Evolutionary conservation across 2,329 filamentous ascomycete species (phyloP), one percentile per base, ranked within the genome.

Genomic region (Neoarthrinium moseri): DNA sequence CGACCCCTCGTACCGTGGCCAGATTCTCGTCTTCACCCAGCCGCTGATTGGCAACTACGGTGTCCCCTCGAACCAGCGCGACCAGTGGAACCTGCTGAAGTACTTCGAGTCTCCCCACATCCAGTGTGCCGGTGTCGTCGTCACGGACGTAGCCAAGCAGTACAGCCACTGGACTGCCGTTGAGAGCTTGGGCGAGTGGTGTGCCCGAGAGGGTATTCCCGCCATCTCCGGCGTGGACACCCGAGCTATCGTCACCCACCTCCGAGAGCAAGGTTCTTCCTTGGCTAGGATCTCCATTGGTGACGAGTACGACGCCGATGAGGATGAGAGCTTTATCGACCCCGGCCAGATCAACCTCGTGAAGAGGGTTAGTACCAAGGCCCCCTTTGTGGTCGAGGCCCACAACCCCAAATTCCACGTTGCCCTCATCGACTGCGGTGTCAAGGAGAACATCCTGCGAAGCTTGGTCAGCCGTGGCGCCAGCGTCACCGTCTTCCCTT

Each of bases 141-240:
- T 99, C 44, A 90, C 92, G 59, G 94, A 99, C 65, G 91, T 92
- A 52, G 92, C 94, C 35, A 78, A 89, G 66, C 82, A 91, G 66
- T 96, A 97, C 80, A 96, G 91, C 70, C 94, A 99, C 67, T 99
- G 94, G 94, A 97, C 94, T 51, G 94, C 94, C 27, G 92, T 99
- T 10, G 90, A 99, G 79, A 91, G 89, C 62, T 73, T 99, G 62
- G 80, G 87, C 56, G 80, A 95, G 59, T 99, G 94, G 94, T 99
- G 94, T 71, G 89, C 91, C 56, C 86, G 92, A 49, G 94, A 97
- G 73, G 94, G 94, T 58, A 87, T 99, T 27, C 92, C 94, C 43
- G 91, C 91, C 64, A 96, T 97, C 67, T 92, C 91, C 34, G 94
- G 94, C 43, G 94, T 99, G 37, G 94, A 99, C 65, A 99, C 94